Base-by-base conservation (phyloP, 1,284 basidiomycete species). In the Naganishia albida region DNA sequence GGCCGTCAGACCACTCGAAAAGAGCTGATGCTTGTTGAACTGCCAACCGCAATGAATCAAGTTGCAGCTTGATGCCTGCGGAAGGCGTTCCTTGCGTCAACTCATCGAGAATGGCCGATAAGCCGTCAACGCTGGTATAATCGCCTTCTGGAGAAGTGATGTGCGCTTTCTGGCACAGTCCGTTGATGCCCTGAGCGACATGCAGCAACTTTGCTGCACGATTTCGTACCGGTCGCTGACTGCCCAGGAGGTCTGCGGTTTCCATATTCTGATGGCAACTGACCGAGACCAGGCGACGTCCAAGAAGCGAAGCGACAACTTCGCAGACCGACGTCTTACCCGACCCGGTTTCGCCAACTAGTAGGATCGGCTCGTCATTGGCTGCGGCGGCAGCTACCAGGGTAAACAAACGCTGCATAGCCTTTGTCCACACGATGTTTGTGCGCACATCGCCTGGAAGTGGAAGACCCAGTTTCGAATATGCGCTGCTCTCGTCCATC, bases 201-300 rank as follows among this genome's bases (percentile, higher is more conserved):
- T 30, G 18, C 12, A 28, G 30, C 28, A 81, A 79, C n/a, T 80
- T 72, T 13, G 79, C 78, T 3, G 80, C 75, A 42, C 90, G 87
- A 78, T 93, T 93, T 26, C 96, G 87, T n/a, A 95, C 81, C 2
- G 96, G 96, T 42, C 96, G 85, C 72, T 98, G 86, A 39, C 93
- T 91, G 43, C 96, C 96, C 55, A 99, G 90, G 44, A 99, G 82
- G 78, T 99, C 96, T 8, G 95, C 92, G 0, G 95, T 96, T 80
- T 99, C 96, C n/a, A 95, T 99, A 75, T 98, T 99, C 77, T 98
- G 94, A 77, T 99, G 96, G 74, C 95, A 99, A 74, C 92, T 98
- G 72, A 99, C 85, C 7, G 86, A 84, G 70, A 89, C 82, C 18
- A 99, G 82, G 44, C 79, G 80, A 70, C 86, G 86, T 38, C 80